phyloP scores from a whole-genome alignment of 306 rosid genomes.

The Citrullus colocynthis region DNA sequence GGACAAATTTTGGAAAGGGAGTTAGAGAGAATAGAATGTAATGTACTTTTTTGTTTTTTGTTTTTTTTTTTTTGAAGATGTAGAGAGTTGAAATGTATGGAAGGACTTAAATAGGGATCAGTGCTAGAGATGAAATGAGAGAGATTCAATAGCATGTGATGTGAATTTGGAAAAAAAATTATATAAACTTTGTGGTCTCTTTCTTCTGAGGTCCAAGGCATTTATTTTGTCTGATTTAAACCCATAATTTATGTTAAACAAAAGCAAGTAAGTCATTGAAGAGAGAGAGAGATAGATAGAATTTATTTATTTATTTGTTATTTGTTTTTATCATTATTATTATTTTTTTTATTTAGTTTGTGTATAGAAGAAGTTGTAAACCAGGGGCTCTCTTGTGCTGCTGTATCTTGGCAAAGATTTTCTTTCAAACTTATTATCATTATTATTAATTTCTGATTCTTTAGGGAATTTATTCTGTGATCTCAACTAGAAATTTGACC shows the following conservation, averaged over 20 bases:
- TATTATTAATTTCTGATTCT: background rate
- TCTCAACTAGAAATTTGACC: background rate
- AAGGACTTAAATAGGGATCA: conserved; percentile 37
- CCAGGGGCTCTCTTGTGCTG: background rate
- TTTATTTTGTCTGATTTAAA: conserved; percentile 12
- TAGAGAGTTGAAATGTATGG: conserved; percentile 23
- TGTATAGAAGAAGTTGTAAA: background rate
- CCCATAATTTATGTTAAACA: background rate
- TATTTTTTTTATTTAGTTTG: background rate
- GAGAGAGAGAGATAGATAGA: background rate
- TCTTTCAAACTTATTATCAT: background rate
- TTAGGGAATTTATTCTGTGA: background rate
- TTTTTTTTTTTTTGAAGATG: background rate
- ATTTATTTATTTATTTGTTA: no score
- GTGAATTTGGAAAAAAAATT: conserved; percentile 12
- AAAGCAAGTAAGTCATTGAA: background rate
- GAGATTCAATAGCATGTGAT: conserved; percentile 33
- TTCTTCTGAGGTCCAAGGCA: conserved; percentile 7
- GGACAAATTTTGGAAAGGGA: background rate
- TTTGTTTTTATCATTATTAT: background rate
- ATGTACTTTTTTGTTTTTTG: background rate
- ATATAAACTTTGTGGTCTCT: conserved; percentile 13
- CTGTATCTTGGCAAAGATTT: conserved; percentile 4
- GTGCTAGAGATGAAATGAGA: background rate
- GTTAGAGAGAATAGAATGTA: background rate